Percentiles rank a stretch among this genome's conserved stretches.
These are phyloP conservation scores for Marasmius tenuissimus DNA, from an alignment of 1,284 basidiomycete genomes.

Conservation along the genomic window DNA sequence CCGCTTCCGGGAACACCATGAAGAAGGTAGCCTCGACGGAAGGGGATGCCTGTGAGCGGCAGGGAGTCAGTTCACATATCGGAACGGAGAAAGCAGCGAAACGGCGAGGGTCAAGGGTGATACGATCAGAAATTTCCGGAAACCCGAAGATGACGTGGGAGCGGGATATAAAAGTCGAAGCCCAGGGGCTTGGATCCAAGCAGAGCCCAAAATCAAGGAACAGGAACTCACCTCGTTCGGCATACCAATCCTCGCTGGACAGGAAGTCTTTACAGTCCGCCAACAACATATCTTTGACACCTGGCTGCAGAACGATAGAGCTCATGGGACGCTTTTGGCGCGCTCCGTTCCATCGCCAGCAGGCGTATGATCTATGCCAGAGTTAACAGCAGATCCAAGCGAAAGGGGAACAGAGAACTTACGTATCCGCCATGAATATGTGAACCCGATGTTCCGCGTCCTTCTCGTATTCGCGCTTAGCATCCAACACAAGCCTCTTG, in stretches of 20 bases:
- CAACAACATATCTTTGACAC: constrained; percentile 84
- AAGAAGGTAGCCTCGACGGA: constrained; percentile 80
- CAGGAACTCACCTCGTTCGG: constrained; percentile 65
- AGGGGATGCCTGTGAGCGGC: constrained; percentile 66
- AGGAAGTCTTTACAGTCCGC: constrained; percentile 84
- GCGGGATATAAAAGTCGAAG: no score
- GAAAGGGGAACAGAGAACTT: constrained; percentile 31
- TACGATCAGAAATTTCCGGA: constrained; percentile 1
- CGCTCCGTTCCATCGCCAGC: constrained; percentile 85
- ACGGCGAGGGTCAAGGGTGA: no score
- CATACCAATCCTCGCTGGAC: constrained; percentile 83
- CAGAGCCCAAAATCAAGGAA: constrained; percentile 15
- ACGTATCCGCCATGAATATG: constrained; percentile 85
- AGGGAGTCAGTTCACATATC: no score
- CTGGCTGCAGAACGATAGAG: constrained; percentile 81
- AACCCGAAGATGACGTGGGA: not conserved
- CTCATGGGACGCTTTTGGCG: constrained; percentile 84
- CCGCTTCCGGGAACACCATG: constrained; percentile 85
- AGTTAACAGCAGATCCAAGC: constrained; percentile 10
- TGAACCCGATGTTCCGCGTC: constrained; percentile 85
- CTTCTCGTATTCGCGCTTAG: constrained; percentile 83
- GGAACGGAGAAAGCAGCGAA: no score
- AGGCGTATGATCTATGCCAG: constrained; percentile 55
- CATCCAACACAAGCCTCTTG: constrained; percentile 80
- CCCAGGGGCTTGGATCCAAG: not conserved